These are phyloP conservation scores for Mycena metata DNA, from an alignment of 768 basidiomycete genomes.

Conservation along the genomic window DNA sequence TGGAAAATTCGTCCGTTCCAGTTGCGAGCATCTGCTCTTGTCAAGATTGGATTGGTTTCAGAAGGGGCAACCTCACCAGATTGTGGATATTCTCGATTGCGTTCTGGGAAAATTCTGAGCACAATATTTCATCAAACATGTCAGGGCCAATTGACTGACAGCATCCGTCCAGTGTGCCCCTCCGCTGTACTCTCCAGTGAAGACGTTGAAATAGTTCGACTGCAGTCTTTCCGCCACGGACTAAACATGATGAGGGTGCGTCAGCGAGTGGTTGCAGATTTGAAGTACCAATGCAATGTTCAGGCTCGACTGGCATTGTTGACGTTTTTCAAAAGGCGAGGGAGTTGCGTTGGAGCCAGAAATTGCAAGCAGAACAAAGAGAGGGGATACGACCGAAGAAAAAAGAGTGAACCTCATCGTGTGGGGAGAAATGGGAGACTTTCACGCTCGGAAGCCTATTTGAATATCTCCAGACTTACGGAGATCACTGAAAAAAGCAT, in stretches of 20 bases:
- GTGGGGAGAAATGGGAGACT: background rate
- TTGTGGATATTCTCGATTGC: constrained; percentile 70
- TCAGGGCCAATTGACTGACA: constrained; percentile 43
- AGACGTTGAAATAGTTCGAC: constrained; percentile 55
- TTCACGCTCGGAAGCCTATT: background rate
- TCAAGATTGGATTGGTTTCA: background rate
- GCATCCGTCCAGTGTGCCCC: constrained; percentile 67
- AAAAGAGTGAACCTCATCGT: constrained; percentile 5
- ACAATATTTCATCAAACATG: background rate
- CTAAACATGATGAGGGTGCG: constrained; percentile 31
- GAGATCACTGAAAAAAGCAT: no score
- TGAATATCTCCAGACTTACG: background rate
- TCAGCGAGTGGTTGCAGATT: background rate
- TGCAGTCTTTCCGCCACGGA: constrained; percentile 52
- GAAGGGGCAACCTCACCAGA: constrained; percentile 39
- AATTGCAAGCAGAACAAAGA: constrained; percentile 3
- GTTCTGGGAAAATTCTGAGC: constrained; percentile 53
- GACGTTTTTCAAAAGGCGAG: constrained; percentile 17
- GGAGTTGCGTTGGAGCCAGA: constrained; percentile 23
- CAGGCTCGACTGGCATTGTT: constrained; percentile 28
- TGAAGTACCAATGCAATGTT: constrained; percentile 9
- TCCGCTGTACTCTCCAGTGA: constrained; percentile 57
- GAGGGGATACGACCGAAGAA: constrained; percentile 1
- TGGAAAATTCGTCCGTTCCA: constrained; percentile 54
- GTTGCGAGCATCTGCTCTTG: constrained; percentile 60